Percentiles rank a stretch among this genome's conserved stretches.
Conservation (phyloP, 257 asterid genomes). For the Solanum ahanhuiri region DNA sequence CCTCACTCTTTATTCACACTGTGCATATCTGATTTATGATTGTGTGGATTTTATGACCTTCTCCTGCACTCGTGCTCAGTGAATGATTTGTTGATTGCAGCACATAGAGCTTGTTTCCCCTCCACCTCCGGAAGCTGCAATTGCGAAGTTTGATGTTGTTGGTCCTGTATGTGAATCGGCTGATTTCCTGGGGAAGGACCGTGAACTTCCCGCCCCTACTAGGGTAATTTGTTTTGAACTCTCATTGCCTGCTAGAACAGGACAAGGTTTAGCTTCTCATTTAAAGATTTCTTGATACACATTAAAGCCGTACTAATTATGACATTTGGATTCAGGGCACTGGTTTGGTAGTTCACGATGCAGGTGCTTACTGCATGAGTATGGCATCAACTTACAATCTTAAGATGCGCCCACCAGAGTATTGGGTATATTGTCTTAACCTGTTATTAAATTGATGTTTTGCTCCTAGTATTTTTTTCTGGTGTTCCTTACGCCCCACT, state of each 20-base stretch:
- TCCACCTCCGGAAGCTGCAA: conserved; percentile 39
- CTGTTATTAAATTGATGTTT: not conserved
- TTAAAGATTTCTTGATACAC: not conserved
- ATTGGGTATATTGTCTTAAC: conserved; percentile 48
- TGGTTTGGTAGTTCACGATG: conserved; percentile 95
- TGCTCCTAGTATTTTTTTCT: not conserved
- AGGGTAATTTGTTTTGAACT: conserved; percentile 28
- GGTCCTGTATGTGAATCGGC: conserved; percentile 98
- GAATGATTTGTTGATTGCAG: conserved; percentile 30
- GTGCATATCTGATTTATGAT: not conserved
- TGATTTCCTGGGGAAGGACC: conserved; percentile 88
- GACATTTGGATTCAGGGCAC: conserved; percentile 46
- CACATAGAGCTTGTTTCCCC: conserved; percentile 94
- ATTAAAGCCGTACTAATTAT: not conserved
- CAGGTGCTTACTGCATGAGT: conserved; percentile 99
- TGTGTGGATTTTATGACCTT: not conserved
- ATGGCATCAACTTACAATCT: conserved; percentile 99
- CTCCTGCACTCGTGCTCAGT: not conserved
- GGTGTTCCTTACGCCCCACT: not conserved
- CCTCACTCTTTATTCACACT: not conserved
- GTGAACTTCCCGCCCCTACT: conserved; percentile 77
- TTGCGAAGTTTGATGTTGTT: conserved; percentile 71
- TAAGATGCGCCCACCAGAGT: conserved; percentile 98
- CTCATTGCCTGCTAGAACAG: not conserved
- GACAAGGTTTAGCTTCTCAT: not conserved